These are phyloP conservation scores for Circinella minor DNA, from an alignment of 371 early-diverging fungal species.

Conservation along the genomic window DNA sequence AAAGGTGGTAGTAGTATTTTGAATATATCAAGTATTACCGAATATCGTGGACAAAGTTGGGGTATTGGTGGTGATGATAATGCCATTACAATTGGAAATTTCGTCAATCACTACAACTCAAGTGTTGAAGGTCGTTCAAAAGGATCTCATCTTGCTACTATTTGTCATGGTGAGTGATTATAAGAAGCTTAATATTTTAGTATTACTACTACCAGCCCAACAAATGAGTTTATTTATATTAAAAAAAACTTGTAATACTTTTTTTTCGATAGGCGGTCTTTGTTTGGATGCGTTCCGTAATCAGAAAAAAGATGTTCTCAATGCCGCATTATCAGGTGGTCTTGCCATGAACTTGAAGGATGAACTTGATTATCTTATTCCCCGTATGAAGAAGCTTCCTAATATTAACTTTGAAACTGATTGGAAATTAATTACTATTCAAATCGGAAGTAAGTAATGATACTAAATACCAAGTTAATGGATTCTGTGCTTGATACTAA, in stretches of 20 bases:
- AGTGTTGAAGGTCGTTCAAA: slow-evolving; percentile 37
- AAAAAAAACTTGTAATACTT: not conserved
- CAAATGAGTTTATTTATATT: no score
- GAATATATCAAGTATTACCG: slow-evolving; percentile 26
- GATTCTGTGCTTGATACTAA: no score
- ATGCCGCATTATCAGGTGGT: slow-evolving; percentile 49
- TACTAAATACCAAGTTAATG: not conserved
- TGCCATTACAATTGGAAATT: slow-evolving; percentile 46
- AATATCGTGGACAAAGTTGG: slow-evolving; percentile 52
- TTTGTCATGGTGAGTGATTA: slow-evolving; percentile 25
- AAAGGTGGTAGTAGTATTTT: slow-evolving; percentile 18
- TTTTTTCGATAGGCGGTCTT: not conserved
- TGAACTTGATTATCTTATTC: slow-evolving; percentile 42
- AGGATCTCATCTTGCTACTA: slow-evolving; percentile 37
- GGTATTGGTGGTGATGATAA: slow-evolving; percentile 47
- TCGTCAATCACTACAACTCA: slow-evolving; percentile 42
- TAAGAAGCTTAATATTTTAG: not conserved
- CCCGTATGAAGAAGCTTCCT: slow-evolving; percentile 20
- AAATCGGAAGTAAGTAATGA: slow-evolving; percentile 47
- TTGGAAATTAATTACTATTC: slow-evolving; percentile 52
- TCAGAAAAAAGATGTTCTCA: slow-evolving; percentile 22
- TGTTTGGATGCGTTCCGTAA: slow-evolving; percentile 6
- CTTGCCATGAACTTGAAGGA: slow-evolving; percentile 37
- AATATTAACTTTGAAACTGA: slow-evolving; percentile 33
- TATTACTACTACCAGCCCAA: no score